These are phyloP conservation scores for Acanthamoeba culbertsoni DNA, from an alignment of 208 protist species.

Conservation along the genomic window DNA sequence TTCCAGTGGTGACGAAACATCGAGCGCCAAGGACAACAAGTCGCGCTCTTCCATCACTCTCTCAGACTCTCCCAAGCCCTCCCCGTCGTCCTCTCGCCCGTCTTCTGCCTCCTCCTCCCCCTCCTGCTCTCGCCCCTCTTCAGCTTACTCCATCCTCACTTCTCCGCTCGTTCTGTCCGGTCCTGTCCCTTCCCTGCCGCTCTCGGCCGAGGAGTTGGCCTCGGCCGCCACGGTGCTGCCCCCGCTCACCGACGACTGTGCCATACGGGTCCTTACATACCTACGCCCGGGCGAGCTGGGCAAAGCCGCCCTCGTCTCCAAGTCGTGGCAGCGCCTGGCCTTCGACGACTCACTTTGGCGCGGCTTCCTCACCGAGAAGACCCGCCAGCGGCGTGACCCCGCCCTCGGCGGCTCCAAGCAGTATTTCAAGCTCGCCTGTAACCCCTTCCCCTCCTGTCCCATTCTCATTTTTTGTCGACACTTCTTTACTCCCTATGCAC, in stretches of 20 bases:
- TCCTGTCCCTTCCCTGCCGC: background rate
- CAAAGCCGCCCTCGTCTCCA: background rate
- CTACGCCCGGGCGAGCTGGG: background rate
- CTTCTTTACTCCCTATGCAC: background rate
- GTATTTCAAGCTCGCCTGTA: constrained; percentile 1
- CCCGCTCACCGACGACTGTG: background rate
- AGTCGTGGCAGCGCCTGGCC: background rate
- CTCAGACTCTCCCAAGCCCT: background rate
- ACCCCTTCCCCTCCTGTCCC: background rate
- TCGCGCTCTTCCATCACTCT: background rate
- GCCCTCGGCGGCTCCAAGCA: background rate
- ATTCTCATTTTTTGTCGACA: background rate
- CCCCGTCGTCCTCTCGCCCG: background rate
- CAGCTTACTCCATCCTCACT: background rate
- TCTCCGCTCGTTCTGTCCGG: background rate
- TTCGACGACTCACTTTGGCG: background rate
- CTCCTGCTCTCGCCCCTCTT: background rate
- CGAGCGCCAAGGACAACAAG: background rate
- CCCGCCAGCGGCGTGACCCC: background rate
- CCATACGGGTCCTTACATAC: background rate
- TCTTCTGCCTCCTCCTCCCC: background rate
- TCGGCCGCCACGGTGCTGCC: background rate
- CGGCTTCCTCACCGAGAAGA: background rate
- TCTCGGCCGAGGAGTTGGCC: background rate
- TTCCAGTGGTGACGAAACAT: background rate